A percentile compares a stretch with the other conserved stretches of the same genome.
phyloP scores from a whole-genome alignment of 208 protist genomes.

The Crithidia acanthocephali region DNA sequence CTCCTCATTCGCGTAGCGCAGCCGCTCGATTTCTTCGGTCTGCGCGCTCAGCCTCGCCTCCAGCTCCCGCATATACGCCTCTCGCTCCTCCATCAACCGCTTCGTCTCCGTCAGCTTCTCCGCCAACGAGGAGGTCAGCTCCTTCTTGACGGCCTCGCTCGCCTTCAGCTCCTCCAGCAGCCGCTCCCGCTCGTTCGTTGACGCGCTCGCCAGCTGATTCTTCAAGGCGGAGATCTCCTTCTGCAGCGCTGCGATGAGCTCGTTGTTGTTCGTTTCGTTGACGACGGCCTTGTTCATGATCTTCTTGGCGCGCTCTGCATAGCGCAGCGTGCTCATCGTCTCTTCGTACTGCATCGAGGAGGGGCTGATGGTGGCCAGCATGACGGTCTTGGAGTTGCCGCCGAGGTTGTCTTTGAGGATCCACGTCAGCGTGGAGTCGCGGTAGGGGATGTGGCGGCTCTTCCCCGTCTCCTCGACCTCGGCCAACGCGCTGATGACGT shows the following conservation, averaged over 20 bases:
- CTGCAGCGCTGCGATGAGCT: conserved; percentile 72
- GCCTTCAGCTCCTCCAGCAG: conserved; percentile 69
- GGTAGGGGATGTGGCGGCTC: conserved; percentile 80
- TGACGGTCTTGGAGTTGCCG: conserved; percentile 61
- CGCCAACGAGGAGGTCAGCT: conserved; percentile 67
- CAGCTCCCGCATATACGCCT: conserved; percentile 69
- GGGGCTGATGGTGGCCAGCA: conserved; percentile 85
- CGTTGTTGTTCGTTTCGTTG: conserved; percentile 89
- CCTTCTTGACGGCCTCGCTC: conserved; percentile 73
- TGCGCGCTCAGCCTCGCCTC: conserved; percentile 58
- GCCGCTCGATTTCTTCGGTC: conserved; percentile 54
- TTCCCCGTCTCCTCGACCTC: conserved; percentile 37
- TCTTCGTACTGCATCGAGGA: conserved; percentile 58
- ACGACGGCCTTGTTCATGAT: conserved; percentile 89
- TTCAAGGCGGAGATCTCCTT: conserved; percentile 70
- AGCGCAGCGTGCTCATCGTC: conserved; percentile 80
- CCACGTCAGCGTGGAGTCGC: conserved; percentile 94
- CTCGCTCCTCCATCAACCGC: conserved; percentile 71
- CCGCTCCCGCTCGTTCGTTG: conserved; percentile 47
- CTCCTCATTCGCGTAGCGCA: conserved; percentile 59
- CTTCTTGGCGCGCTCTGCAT: conserved; percentile 87
- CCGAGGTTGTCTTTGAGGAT: conserved; percentile 83
- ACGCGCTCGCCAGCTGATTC: conserved; percentile 53
- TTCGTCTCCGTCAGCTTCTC: conserved; percentile 74
- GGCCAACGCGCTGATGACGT: conserved; percentile 85